Evolutionary conservation across 2,329 filamentous ascomycete genomes (phyloP).

Genomic region (Fusarium hostae): DNA sequence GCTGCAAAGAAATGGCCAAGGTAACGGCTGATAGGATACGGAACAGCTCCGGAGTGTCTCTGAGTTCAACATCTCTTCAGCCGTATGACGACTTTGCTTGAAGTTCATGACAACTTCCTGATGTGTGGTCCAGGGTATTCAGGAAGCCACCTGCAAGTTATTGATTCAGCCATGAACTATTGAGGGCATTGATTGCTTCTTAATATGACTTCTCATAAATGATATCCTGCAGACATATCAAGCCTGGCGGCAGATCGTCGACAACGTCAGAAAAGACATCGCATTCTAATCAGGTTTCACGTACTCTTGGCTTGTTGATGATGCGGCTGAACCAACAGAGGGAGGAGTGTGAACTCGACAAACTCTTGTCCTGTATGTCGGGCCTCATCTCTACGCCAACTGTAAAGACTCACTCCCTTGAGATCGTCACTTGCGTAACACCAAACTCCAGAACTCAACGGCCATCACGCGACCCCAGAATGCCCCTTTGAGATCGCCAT

Average conservation of each 20-base stretch:
- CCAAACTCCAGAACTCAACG: neutral
- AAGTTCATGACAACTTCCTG: neutral
- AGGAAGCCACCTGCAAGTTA: neutral
- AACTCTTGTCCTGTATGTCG: neutral
- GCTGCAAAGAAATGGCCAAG: neutral
- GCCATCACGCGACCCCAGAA: neutral
- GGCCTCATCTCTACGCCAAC: conserved; percentile 14
- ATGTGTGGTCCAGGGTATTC: neutral
- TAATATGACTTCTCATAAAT: conserved; percentile 8
- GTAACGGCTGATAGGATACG: neutral
- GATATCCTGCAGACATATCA: neutral
- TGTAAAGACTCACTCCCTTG: neutral
- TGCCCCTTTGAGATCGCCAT: neutral
- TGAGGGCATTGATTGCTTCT: neutral
- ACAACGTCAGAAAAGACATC: neutral
- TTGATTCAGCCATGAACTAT: conserved; percentile 1
- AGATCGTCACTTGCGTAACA: conserved; percentile 5
- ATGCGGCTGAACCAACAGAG: neutral
- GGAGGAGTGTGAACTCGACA: neutral
- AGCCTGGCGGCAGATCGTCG: neutral
- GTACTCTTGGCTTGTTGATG: neutral
- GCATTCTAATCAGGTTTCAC: neutral
- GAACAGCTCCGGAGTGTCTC: neutral
- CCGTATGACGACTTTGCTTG: neutral
- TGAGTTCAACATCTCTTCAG: neutral